Base-by-base conservation (phyloP, 257 asterid genomes). In the Knoxia roxburghii region DNA sequence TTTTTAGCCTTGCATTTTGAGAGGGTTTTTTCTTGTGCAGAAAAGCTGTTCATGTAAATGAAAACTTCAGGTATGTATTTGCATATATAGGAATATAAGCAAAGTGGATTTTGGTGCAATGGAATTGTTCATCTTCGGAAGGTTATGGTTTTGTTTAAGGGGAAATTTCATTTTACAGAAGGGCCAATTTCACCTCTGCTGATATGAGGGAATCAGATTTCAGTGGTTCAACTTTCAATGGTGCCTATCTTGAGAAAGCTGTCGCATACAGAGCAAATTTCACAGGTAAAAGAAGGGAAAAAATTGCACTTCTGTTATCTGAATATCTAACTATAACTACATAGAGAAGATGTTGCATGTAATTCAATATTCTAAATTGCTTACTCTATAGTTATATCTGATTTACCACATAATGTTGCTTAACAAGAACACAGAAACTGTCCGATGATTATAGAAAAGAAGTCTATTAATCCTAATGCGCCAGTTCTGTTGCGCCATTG, bases 131-230 rank as follows among this genome's bases (percentile, higher is more conserved):
- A n/a, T n/a, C n/a, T n/a, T n/a, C n/a, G n/a, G n/a, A n/a, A n/a
- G n/a, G n/a, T n/a, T 74, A 78, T 73, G 20, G 68, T 72, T 67
- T 40, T 57, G 68, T 85, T 69, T 76, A 20, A 48, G 18, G 18
- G 10, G 7, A 48, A 48, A 70, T 75, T 80, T 79, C 68, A 52
- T 78, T 84, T 78, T 74, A 73, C 95, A 93, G 99, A 80, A 82
- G 97, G 81, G 99, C 99, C 61, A 90, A 93, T 81, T 93, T 93
- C 95, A 90, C 99, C 53, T 32, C 96, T 71, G 97, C 99, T 68
- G 99, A 90, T 73, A 90, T 88, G 99, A 88, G 97, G 84, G 95
- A 93, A 80, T 88, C 97, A 23, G 87, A 93, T 83, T 93, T 93
- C 83, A 90, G 95, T 48, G 95, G 98, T 65, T 93, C 98, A 18